Evolutionary conservation across 768 basidiomycete species (phyloP).

Genomic region (Serpula lacrymans): DNA sequence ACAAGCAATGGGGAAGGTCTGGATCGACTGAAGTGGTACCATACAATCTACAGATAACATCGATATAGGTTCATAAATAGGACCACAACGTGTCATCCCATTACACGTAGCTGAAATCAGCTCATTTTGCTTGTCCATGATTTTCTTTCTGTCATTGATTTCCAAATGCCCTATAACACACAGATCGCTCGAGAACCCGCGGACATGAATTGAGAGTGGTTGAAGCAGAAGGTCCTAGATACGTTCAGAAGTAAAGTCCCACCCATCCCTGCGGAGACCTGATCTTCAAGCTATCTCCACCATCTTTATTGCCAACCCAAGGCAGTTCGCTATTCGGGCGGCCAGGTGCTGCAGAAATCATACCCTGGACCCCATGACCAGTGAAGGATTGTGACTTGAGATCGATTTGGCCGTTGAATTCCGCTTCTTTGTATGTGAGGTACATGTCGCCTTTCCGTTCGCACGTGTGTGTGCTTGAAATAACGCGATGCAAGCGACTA

Average conservation of each 20-base stretch:
- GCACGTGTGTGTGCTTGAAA: slow-evolving; percentile 45
- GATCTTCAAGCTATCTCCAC: slow-evolving; percentile 22
- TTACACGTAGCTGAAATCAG: no score
- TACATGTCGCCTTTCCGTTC: slow-evolving; percentile 52
- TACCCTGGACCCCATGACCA: slow-evolving; percentile 16
- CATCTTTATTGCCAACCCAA: slow-evolving; percentile 28
- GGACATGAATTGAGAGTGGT: no score
- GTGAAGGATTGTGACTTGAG: slow-evolving; percentile 38
- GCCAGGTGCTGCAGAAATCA: slow-evolving; percentile 7
- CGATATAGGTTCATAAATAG: no score
- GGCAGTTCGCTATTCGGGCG: slow-evolving; percentile 10
- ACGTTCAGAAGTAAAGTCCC: slow-evolving; percentile 27
- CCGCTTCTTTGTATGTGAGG: slow-evolving; percentile 50
- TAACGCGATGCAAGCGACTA: slow-evolving; percentile 41
- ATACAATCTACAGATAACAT: no score
- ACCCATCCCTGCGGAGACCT: slow-evolving; percentile 21
- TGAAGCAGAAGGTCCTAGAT: no score
- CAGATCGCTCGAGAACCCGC: no score
- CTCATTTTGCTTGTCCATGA: no score
- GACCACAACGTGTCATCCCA: no score
- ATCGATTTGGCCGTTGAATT: slow-evolving; percentile 46
- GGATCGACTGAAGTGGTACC: no score
- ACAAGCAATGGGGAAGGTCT: no score
- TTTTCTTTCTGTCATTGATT: no score
- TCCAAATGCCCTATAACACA: no score